Evolutionary conservation across 345 rosid species (phyloP).

Genomic region (Eucalyptus curtisii): DNA sequence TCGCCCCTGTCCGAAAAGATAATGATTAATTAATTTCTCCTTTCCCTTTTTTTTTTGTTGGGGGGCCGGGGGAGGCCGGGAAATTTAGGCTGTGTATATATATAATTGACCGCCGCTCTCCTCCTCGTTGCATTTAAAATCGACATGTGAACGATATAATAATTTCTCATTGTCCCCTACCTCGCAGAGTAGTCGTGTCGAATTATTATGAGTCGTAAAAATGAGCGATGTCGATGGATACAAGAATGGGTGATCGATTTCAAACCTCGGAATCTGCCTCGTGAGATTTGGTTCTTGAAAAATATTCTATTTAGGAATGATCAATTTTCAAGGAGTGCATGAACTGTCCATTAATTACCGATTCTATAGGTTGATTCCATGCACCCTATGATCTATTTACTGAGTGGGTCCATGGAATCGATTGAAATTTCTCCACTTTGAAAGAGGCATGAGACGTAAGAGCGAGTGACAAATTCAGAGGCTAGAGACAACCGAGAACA

Average conservation of each 20-base stretch:
- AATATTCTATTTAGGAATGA: too few species aligned
- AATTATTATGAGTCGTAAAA: background rate
- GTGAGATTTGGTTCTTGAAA: background rate
- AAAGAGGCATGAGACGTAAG: fast-evolving
- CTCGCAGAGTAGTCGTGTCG: too few species aligned
- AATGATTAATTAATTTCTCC: background rate
- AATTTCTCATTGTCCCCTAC: background rate
- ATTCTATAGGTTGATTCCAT: too few species aligned
- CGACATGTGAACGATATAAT: background rate
- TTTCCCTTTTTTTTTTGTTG: background rate
- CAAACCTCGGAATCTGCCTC: fast-evolving
- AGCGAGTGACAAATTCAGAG: fast-evolving
- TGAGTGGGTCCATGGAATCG: fast-evolving
- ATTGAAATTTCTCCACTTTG: fast-evolving
- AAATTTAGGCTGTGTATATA: background rate
- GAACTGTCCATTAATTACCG: fast-evolving
- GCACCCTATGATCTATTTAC: fast-evolving
- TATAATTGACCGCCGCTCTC: background rate
- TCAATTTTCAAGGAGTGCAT: fast-evolving
- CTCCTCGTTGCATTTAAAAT: background rate
- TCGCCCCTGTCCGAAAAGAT: background rate
- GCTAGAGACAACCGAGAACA: fast-evolving
- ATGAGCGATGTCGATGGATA: background rate
- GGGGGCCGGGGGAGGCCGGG: fast-evolving
- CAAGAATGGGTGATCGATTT: background rate